phyloP scores from a whole-genome alignment of 2,329 filamentous ascomycete species.

The Ophiocordyceps camponoti-rufipedis region DNA sequence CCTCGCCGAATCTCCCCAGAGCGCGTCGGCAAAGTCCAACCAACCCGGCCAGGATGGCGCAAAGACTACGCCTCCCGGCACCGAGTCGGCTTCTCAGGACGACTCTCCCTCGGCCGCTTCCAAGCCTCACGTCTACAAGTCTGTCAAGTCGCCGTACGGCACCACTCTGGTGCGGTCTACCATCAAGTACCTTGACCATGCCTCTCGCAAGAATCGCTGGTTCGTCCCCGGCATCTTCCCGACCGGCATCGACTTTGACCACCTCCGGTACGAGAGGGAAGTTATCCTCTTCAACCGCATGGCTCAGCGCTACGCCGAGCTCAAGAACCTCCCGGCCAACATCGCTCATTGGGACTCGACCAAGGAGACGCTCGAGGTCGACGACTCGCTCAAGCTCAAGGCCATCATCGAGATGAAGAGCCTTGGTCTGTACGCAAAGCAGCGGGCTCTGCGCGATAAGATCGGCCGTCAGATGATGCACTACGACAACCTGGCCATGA shows the following conservation, averaged over 20 bases:
- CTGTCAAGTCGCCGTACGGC: conserved; percentile 56
- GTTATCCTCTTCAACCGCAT: conserved; percentile 81
- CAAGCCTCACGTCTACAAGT: conserved; percentile 44
- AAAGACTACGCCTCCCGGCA: conserved; percentile 18
- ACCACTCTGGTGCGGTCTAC: conserved; percentile 29
- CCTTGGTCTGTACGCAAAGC: conserved; percentile 71
- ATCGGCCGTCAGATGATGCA: conserved; percentile 86
- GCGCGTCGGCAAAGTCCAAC: conserved; percentile 12
- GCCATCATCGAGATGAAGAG: conserved; percentile 93
- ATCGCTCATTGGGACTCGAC: conserved; percentile 73
- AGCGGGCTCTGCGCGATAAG: conserved; percentile 68
- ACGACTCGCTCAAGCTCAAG: conserved; percentile 72
- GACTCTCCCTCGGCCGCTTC: conserved; percentile 8
- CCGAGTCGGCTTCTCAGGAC: conserved; percentile 16
- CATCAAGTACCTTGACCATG: conserved; percentile 69
- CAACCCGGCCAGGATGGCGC: conserved; percentile 9
- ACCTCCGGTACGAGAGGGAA: conserved; percentile 72
- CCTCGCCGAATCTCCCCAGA: conserved; percentile 24
- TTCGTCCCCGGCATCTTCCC: conserved; percentile 82
- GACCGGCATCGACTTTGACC: conserved; percentile 71
- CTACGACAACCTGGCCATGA: conserved; percentile 93
- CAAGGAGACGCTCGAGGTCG: conserved; percentile 46
- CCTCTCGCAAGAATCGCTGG: conserved; percentile 53
- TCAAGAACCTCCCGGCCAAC: conserved; percentile 71
- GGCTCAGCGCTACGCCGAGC: conserved; percentile 63